Evolutionary conservation across 768 basidiomycete genomes (phyloP).

Genomic region (Hygrocybe punicea): DNA sequence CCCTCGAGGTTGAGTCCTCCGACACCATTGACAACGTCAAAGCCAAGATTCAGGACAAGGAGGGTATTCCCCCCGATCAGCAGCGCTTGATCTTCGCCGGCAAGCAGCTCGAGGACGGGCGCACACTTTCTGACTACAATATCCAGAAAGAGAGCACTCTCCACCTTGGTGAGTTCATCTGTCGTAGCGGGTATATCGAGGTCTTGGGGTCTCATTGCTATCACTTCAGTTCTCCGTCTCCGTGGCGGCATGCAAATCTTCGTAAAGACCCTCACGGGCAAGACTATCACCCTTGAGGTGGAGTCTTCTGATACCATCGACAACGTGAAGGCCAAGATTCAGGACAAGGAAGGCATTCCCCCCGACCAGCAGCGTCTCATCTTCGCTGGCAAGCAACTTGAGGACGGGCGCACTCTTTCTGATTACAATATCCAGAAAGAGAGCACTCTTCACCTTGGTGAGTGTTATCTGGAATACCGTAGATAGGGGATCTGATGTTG

Average conservation of each 20-base stretch:
- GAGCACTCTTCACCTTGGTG: constrained; percentile 43
- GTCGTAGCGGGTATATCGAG: not conserved
- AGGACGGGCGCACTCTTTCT: not conserved
- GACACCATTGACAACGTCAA: constrained; percentile 1
- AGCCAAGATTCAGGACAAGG: constrained; percentile 44
- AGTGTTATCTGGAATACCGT: constrained; percentile 14
- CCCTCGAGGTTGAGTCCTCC: not conserved
- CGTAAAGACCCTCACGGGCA: not conserved
- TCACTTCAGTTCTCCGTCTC: not conserved
- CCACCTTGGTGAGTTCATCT: not conserved
- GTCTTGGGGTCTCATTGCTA: not conserved
- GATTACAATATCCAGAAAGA: constrained; percentile 5
- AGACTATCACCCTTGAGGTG: not conserved
- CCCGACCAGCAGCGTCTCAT: constrained; percentile 1
- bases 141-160: constrained; percentile 1
- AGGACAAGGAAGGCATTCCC: constrained; percentile 1
- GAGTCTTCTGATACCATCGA: not conserved
- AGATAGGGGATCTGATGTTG: not conserved
- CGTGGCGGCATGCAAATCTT: constrained; percentile 1
- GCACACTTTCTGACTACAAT: not conserved
- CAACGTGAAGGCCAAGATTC: not conserved
- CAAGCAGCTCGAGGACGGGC: too few species aligned
- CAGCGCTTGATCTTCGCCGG: not conserved
- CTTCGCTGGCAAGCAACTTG: not conserved
- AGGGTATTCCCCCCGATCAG: constrained; percentile 34